phyloP scores from a whole-genome alignment of 2,329 filamentous ascomycete species.

The Claviceps sp. region DNA sequence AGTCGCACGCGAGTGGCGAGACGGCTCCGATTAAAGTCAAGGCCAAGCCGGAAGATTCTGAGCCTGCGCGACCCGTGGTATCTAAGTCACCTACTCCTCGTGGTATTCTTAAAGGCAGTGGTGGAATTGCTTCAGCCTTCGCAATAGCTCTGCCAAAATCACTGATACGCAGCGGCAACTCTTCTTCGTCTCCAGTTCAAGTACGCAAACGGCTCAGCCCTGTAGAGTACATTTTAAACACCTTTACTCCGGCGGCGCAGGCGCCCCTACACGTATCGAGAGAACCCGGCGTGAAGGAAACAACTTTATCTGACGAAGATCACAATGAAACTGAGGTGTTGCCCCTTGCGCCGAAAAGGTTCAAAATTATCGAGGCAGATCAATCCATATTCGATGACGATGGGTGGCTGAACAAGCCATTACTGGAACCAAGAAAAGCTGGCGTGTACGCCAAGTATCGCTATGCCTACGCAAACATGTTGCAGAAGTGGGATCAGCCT shows the following conservation, averaged over 20 bases:
- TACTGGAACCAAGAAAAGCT: constrained; percentile 39
- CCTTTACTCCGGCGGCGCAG: constrained; percentile 37
- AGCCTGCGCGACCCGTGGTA: constrained; percentile 36
- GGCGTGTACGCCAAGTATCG: constrained; percentile 46
- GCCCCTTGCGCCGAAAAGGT: constrained; percentile 35
- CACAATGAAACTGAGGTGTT: constrained; percentile 30
- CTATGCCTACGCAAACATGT: constrained; percentile 52
- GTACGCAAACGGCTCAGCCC: constrained; percentile 45
- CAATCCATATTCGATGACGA: constrained; percentile 56
- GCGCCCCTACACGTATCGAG: constrained; percentile 30
- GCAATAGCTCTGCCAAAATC: constrained; percentile 40
- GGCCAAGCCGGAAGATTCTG: constrained; percentile 31
- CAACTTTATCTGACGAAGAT: constrained; percentile 42
- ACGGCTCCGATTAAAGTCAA: constrained; percentile 41
- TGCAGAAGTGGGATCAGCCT: constrained; percentile 52
- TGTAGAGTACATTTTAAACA: constrained; percentile 45
- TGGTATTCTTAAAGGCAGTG: constrained; percentile 38
- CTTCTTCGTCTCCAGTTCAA: constrained; percentile 31
- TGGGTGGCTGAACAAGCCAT: constrained; percentile 45
- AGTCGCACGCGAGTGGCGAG: constrained; percentile 48
- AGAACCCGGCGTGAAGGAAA: constrained; percentile 34
- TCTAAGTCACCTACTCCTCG: constrained; percentile 47
- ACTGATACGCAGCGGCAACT: constrained; percentile 21
- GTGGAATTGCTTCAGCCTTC: constrained; percentile 41
- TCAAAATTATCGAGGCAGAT: constrained; percentile 43